Base-by-base conservation (phyloP, 225 moss, liverwort and hornwort genomes). In the Sphagnum contortum region DNA sequence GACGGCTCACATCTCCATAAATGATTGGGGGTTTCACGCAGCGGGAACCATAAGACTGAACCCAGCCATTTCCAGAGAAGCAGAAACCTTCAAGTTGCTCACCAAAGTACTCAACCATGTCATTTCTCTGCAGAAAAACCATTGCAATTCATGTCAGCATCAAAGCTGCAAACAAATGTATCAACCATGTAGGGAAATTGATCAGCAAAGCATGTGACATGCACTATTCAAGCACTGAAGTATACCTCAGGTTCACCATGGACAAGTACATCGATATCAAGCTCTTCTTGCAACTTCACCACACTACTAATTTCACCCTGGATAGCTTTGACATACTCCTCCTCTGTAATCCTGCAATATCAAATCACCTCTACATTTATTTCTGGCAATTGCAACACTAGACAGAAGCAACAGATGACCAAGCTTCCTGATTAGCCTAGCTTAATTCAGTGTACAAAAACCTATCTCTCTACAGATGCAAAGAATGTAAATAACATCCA, bases 1-100 rank as follows among this genome's bases (percentile, higher is more conserved):
- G 93, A 48, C 93, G 75, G 86, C 90, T 90, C 59, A 93, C 93
- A 69, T 93, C 93, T 2, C 93, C 93, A 59, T 88, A 93, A 69
- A 93, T 93, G 77, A 93, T 86, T 13, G 93, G 93, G 29, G 93
- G 93, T 82, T 93, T 93, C 69, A 93, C 93, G 61, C 93, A 93
- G 52, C 93, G 90, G 48, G 93, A 93, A n/a, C 93, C 93, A 69
- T 93, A 93, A 8, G 87, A 88, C 63, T 84, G 87, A 60, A 82
- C 82, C 86, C 86, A 87, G 9, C 82, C 86, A 56, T 88, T 83
- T 0, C 83, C 76, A 47, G 87, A 81, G 67, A 88, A 88, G 44
- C 76, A 75, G 48, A 87, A 87, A 61, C 87, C 87, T 14, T 76
- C 71, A 48, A 87, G 72, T 62, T 87, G 87, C 73, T 87, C 87